Evolutionary conservation across 2,329 filamentous ascomycete species (phyloP).

Genomic region (Ceratocystis alfenasii): DNA sequence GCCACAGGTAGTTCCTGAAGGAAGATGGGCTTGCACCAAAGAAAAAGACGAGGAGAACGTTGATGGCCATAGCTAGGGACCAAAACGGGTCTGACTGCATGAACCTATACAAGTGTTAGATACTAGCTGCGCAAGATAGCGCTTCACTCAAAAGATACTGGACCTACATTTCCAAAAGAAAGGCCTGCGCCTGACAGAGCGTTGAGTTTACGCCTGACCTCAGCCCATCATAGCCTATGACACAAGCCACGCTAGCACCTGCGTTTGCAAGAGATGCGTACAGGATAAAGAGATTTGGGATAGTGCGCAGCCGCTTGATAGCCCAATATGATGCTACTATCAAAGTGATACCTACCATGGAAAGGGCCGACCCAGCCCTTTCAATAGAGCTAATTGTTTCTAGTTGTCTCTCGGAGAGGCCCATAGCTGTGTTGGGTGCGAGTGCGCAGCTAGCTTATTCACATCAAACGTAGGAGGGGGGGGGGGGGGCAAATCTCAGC

Average conservation of each 20-base stretch:
- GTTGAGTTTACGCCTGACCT: slow-evolving; percentile 39
- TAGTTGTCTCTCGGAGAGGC: slow-evolving; percentile 31
- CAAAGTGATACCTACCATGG: slow-evolving; percentile 38
- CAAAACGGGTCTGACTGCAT: slow-evolving; percentile 66
- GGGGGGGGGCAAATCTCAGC: background rate
- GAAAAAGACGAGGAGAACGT: slow-evolving; percentile 62
- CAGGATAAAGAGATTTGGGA: slow-evolving; percentile 50
- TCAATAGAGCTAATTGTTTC: slow-evolving; percentile 38
- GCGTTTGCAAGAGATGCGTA: slow-evolving; percentile 50
- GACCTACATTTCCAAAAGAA: slow-evolving; percentile 55
- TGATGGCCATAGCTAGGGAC: slow-evolving; percentile 72
- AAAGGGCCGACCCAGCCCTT: slow-evolving; percentile 42
- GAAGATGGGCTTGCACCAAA: slow-evolving; percentile 50
- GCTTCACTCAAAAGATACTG: background rate
- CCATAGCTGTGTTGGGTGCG: slow-evolving; percentile 17
- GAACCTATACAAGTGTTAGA: slow-evolving; percentile 41
- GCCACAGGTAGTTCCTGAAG: slow-evolving; percentile 59
- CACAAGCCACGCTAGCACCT: slow-evolving; percentile 50
- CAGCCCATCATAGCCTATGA: slow-evolving; percentile 58
- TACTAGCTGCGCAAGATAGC: background rate
- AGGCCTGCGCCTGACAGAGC: slow-evolving; percentile 51
- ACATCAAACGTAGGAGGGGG: background rate
- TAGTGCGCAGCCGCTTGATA: slow-evolving; percentile 43
- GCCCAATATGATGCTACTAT: slow-evolving; percentile 42
- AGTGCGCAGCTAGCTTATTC: background rate